phyloP scores from a whole-genome alignment of 345 rosid species.

The Hevea brasiliensis region DNA sequence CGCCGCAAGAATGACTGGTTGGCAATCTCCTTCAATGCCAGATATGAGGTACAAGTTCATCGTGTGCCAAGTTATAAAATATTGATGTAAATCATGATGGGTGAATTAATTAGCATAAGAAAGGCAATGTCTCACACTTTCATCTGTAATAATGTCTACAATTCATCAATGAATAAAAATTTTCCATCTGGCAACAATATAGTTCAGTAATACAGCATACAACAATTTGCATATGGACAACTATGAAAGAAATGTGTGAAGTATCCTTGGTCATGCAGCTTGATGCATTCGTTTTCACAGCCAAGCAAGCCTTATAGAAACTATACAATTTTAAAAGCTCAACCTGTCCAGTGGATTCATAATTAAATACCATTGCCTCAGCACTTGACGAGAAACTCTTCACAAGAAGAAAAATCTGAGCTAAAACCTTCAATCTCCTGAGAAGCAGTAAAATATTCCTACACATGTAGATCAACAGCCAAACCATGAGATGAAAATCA shows the following conservation, averaged over 20 bases:
- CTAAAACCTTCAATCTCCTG: constrained; percentile 9
- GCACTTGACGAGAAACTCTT: not conserved
- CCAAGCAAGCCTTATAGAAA: constrained; percentile 8
- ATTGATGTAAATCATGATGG: not conserved
- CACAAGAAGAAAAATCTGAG: constrained; percentile 10
- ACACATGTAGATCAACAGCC: constrained; percentile 12
- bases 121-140: not conserved
- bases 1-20: no score
- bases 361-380: not conserved
- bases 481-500: not conserved
- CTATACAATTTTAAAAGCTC: constrained; percentile 20
- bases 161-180: not conserved
- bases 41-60: no score
- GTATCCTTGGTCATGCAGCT: not conserved
- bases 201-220: not conserved
- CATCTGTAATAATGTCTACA: not conserved
- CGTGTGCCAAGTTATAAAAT: not conserved
- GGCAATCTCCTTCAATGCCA: no score
- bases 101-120: not conserved
- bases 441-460: constrained; percentile 2
- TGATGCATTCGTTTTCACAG: constrained; percentile 9
- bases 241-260: not conserved
- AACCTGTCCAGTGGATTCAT: not conserved
- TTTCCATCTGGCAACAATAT: not conserved
- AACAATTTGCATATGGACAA: not conserved